These are phyloP conservation scores for Rhodamnia argentea DNA, from an alignment of 345 rosid species.

Conservation along the genomic window DNA sequence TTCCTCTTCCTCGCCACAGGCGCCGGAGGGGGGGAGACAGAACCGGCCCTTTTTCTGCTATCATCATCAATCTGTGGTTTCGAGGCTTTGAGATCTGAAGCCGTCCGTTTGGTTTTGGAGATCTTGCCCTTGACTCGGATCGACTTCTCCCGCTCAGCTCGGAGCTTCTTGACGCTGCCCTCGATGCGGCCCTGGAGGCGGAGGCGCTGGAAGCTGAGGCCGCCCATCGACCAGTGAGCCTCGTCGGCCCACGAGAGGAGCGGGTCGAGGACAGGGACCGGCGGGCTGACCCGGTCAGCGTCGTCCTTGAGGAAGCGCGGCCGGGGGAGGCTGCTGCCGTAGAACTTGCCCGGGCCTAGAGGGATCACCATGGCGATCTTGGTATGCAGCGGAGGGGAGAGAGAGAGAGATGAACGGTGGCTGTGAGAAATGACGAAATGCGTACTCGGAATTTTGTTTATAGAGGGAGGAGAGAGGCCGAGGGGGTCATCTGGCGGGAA, in stretches of 20 bases:
- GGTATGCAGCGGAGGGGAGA: not conserved
- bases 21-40: constrained; percentile 56
- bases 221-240: constrained; percentile 99
- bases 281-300: constrained; percentile 61
- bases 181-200: constrained; percentile 91
- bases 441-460: not conserved
- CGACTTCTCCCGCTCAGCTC: constrained; percentile 32
- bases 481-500: constrained; percentile 22
- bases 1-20: constrained; percentile 47
- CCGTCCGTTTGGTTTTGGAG: not conserved
- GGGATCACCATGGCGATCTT: constrained; percentile 31
- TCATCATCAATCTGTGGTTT: not conserved
- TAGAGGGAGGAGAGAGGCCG: not conserved
- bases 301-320: constrained; percentile 63
- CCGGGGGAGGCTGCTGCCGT: constrained; percentile 86
- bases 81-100: not conserved
- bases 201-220: constrained; percentile 71
- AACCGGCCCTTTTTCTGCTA: constrained; percentile 11
- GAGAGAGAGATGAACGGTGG: not conserved
- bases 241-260: constrained; percentile 82
- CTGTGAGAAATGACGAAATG: not conserved
- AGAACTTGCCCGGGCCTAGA: constrained; percentile 60
- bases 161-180: constrained; percentile 51
- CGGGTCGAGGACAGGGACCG: constrained; percentile 56
- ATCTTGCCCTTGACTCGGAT: not conserved